Conservation (phyloP, 75 land plant species). For the Gnetum montanum region DNA sequence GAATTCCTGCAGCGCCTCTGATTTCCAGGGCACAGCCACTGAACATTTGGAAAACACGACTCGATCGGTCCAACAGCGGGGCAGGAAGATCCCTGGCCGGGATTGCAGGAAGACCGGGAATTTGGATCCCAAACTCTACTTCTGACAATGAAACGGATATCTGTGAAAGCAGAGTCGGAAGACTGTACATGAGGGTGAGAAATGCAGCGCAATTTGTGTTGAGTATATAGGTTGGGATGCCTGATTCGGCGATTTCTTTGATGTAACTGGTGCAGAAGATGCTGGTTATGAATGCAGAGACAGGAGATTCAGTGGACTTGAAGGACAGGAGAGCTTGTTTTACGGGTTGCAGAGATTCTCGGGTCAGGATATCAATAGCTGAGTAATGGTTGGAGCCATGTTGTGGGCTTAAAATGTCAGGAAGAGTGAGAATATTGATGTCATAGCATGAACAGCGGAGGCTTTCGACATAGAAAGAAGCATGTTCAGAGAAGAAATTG, state of each 20-base stretch:
- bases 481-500: neutral
- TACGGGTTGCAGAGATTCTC: neutral
- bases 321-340: neutral
- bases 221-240: neutral
- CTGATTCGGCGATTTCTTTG: neutral
- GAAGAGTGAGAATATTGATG: neutral
- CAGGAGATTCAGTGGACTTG: neutral
- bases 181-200: neutral
- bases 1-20: slow-evolving; percentile 20
- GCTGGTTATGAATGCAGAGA: neutral
- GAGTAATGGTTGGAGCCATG: neutral
- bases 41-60: slow-evolving; percentile 9
- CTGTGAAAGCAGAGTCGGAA: slow-evolving; percentile 1
- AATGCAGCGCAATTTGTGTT: neutral
- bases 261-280: neutral
- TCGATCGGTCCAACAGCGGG: slow-evolving; percentile 24
- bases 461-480: neutral
- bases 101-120: slow-evolving; percentile 28
- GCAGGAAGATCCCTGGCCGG: slow-evolving; percentile 19
- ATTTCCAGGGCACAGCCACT: slow-evolving; percentile 10
- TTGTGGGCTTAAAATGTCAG: neutral
- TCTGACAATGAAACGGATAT: neutral
- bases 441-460: slow-evolving; percentile 1
- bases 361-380: neutral
- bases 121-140: neutral